Base-by-base conservation (phyloP, 495 filamentous ascomycete species). In the Tirmania nivea region DNA sequence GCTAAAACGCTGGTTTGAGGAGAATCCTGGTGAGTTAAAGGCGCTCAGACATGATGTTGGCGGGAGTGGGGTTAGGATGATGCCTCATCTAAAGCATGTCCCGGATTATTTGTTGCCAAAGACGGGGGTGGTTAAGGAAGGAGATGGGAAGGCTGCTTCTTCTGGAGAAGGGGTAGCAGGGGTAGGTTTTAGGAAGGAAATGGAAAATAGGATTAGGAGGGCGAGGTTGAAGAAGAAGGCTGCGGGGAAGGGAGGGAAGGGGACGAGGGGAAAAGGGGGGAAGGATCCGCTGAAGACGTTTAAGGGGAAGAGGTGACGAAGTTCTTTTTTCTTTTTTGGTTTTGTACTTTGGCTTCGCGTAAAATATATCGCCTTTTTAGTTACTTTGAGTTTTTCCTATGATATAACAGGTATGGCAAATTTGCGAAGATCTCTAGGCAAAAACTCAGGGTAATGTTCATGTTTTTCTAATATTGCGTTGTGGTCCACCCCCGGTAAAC, bases 1-100 rank as follows among this genome's bases (percentile, higher is more conserved):
- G 63, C 68, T 97, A 53, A 88, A 88, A 68, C 74, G 90, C 54
- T 86, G 94, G 69, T 96, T 95, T 62, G 90, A 96, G 63, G 90
- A 99, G 67, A 95, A 96, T 65, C 90, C 90, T 0, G 78, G 78
- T 8, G 88, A 95, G 62, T 68, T 95, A 45, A 74, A 79, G 19
- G 83, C 90, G 63, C 71, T 99, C 51, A 74, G 90, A 31, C 90
- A 99, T 63, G 92, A 99, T 64, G 12, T 19, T 45, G 39, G 39
- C 12, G 81, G 79, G 10, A 78, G 85, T 56, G 73, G 79, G 19
- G 81, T 83, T 5, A 73, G 83, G 57, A 73, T 87, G 34, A 86
- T 94, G 68, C 73, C 80, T 10, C 92, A 99, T 73, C 68, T 99
- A 54, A 93, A 84, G 67, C 87, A 96, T 69, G 84, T 99, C 2